Base-by-base conservation (phyloP, 805 yeast genomes). In the Clavispora carvajalis region DNA sequence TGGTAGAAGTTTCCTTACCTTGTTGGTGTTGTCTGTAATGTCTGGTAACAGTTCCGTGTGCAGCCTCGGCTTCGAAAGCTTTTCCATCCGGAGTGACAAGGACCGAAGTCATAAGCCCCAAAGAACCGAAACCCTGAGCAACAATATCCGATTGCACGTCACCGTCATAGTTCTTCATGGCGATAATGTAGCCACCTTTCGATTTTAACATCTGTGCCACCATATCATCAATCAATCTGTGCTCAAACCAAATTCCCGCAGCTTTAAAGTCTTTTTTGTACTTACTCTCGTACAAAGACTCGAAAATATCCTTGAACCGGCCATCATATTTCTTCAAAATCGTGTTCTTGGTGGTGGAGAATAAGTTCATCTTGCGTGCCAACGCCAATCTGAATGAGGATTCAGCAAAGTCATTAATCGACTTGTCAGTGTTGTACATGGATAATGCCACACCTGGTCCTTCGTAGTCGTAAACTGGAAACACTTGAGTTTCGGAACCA, bases 141-240 rank as follows among this genome's bases (percentile, higher is more conserved):
- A 85, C 90, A 47, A 85, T 84, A 60, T 85, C 93, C 6, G 86
- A 79, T 62, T 83, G 88, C 40, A 85, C 93, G 59, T 85, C 93
- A 63, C 93, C 93, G 59, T 85, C 93, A 58, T 85, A 85, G 63
- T 85, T 85, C 63, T 85, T 85, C 71, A 85, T 70, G 36, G 91
- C 91, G 71, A 85, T 75, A 46, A 84, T 76, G 57, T 76, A 85
- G 5, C 93, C 93, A 56, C 93, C 93, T 55, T 80, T 80, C 19
- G 91, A 84, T 62, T 85, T 85, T 57, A 85, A 65, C 93, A 85
- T 85, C 64, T 85, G 93, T 4, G 91, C 91, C 45, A 85, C 93
- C 89, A 85, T 85, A 59, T 85, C 93, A 62, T 85, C 93, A 47
- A 85, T 85, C 57, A 85, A 72, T 63, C 93, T 76, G 62, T 85